Evolutionary conservation across 495 filamentous ascomycete species (phyloP).

Genomic region (Cercophora newfieldiana): DNA sequence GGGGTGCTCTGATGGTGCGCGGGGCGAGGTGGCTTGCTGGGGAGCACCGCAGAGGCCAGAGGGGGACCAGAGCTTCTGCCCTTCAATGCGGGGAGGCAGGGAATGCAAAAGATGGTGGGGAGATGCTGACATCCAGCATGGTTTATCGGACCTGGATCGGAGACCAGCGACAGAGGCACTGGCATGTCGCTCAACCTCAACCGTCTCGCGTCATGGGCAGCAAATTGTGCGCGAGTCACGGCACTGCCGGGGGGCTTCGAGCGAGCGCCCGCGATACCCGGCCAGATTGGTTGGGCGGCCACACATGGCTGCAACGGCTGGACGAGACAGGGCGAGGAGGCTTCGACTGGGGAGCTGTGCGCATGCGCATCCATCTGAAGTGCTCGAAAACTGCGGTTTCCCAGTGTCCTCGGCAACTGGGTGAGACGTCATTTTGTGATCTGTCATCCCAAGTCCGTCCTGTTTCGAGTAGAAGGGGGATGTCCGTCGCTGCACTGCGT

Average conservation of each 20-base stretch:
- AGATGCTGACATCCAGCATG: conserved; percentile 24
- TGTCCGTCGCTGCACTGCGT: neutral
- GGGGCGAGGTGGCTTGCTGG: conserved; percentile 24
- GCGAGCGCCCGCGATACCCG: neutral
- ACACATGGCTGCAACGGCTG: conserved; percentile 10
- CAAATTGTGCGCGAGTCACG: conserved; percentile 12
- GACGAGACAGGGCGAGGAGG: neutral
- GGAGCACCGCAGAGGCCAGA: neutral
- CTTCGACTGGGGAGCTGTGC: neutral
- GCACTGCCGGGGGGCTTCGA: neutral
- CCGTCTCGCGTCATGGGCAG: conserved; percentile 12
- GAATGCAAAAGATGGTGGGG: conserved; percentile 23
- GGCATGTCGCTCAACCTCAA: neutral
- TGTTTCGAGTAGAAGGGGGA: neutral
- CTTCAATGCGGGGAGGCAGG: conserved; percentile 30
- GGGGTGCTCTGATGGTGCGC: neutral
- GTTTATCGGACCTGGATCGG: conserved; percentile 23
- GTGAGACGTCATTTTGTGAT: conserved; percentile 19
- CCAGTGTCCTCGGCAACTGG: neutral
- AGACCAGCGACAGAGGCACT: conserved; percentile 5
- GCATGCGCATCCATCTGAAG: neutral
- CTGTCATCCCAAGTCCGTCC: conserved; percentile 15
- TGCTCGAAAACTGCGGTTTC: conserved; percentile 10
- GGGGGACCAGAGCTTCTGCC: conserved; percentile 24
- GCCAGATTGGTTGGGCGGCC: neutral